Evolutionary conservation across 495 filamentous ascomycete species (phyloP).

Genomic region (Cladorrhinum samala): DNA sequence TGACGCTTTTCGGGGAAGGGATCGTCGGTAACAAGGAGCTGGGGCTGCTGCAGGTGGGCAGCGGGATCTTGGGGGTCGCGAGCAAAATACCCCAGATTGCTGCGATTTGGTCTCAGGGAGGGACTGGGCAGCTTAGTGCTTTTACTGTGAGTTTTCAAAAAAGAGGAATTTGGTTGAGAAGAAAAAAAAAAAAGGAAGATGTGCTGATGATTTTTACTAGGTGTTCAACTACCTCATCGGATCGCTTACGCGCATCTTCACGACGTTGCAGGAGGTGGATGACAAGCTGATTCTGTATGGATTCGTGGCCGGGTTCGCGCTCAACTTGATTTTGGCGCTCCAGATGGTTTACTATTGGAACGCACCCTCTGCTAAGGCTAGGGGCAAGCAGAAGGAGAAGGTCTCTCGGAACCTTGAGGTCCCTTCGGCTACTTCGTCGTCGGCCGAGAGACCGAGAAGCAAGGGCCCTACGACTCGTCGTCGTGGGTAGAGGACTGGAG

Average conservation of each 20-base stretch:
- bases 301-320: conserved; percentile 78
- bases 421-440: conserved; percentile 15
- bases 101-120: conserved; percentile 73
- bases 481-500: conserved; percentile 33
- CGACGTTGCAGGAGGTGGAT: conserved; percentile 90
- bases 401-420: not conserved
- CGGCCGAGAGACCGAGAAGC: conserved; percentile 37
- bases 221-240: conserved; percentile 97
- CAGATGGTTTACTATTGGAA: conserved; percentile 99
- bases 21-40: conserved; percentile 63
- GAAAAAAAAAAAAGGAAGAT: not conserved
- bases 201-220: conserved; percentile 36
- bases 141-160: conserved; percentile 76
- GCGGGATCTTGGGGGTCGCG: conserved; percentile 72
- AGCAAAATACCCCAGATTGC: conserved; percentile 91
- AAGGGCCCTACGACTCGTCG: conserved; percentile 51
- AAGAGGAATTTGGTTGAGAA: too few relatives aligned
- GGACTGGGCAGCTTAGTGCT: conserved; percentile 91
- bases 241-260: conserved; percentile 90
- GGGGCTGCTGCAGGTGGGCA: conserved; percentile 74
- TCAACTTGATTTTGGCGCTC: conserved; percentile 77
- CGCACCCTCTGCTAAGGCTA: conserved; percentile 49
- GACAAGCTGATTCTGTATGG: conserved; percentile 92
- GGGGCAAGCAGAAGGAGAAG: conserved; percentile 42
- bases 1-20: conserved; percentile 61